Evolutionary conservation across 306 rosid species (phyloP).

Genomic region (Carpinus viminea): DNA sequence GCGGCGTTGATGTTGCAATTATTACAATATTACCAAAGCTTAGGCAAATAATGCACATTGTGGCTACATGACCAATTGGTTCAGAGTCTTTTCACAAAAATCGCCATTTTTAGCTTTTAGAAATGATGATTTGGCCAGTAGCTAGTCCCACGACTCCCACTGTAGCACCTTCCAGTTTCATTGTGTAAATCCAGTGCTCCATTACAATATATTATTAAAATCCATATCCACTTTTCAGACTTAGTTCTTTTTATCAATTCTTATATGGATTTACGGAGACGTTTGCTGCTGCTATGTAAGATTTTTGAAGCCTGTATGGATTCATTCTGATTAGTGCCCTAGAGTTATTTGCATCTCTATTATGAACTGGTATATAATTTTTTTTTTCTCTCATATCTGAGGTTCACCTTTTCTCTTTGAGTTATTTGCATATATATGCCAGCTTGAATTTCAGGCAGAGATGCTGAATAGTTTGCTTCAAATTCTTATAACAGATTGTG

Average conservation of each 20-base stretch:
- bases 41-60: not conserved
- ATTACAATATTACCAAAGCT: not conserved
- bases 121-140: not conserved
- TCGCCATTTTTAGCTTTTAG: not conserved
- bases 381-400: not conserved
- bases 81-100: not conserved
- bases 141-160: not conserved
- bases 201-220: not conserved
- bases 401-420: not conserved
- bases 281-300: not conserved
- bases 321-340: not conserved
- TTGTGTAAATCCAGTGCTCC: not conserved
- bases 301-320: not conserved
- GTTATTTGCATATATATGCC: not conserved
- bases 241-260: not conserved
- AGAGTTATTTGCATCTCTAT: not conserved
- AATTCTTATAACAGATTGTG: constrained; percentile 61
- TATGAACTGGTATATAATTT: not conserved
- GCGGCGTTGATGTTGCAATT: constrained; percentile 1
- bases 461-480: constrained; percentile 23
- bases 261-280: not conserved
- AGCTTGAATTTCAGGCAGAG: constrained; percentile 12
- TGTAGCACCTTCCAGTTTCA: not conserved
- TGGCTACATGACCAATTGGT: not conserved
- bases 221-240: constrained; percentile 7